A percentile compares a stretch with the other conserved stretches of the same genome.
phyloP scores from a whole-genome alignment of 345 rosid genomes.

The Brassica carinata region DNA sequence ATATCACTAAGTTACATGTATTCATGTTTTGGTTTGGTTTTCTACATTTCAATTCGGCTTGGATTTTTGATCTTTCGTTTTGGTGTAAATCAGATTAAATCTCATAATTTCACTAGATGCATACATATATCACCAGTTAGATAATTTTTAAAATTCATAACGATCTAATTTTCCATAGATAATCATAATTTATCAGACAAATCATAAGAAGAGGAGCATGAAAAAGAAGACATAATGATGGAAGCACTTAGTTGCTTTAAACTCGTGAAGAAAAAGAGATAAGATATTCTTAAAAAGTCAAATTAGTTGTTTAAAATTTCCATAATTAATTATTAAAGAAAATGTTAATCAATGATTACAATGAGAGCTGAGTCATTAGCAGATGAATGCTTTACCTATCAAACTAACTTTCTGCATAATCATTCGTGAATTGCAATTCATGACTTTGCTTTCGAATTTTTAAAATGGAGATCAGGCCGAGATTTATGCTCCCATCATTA shows the following conservation, averaged over 20 bases:
- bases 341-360: conserved; percentile 31
- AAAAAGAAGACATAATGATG: conserved; percentile 34
- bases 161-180: neutral
- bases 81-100: neutral
- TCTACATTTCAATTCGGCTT: neutral
- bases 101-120: neutral
- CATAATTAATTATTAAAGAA: neutral
- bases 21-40: neutral
- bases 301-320: conserved; percentile 9
- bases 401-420: conserved; percentile 32
- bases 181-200: neutral
- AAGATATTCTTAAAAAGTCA: conserved; percentile 10
- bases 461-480: conserved; percentile 24
- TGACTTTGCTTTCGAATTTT: conserved; percentile 21
- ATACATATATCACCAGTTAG: neutral
- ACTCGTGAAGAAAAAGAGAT: conserved; percentile 33
- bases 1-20: neutral
- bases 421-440: conserved; percentile 28
- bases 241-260: conserved; percentile 35
- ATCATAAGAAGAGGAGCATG: conserved; percentile 21
- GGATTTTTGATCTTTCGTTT: neutral
- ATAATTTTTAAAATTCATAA: neutral
- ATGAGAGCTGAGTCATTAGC: conserved; percentile 33
- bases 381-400: conserved; percentile 24
- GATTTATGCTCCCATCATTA: conserved; percentile 29